These are phyloP conservation scores for Lavandula angustifolia DNA, from an alignment of 257 asterid genomes.

Conservation along the genomic window DNA sequence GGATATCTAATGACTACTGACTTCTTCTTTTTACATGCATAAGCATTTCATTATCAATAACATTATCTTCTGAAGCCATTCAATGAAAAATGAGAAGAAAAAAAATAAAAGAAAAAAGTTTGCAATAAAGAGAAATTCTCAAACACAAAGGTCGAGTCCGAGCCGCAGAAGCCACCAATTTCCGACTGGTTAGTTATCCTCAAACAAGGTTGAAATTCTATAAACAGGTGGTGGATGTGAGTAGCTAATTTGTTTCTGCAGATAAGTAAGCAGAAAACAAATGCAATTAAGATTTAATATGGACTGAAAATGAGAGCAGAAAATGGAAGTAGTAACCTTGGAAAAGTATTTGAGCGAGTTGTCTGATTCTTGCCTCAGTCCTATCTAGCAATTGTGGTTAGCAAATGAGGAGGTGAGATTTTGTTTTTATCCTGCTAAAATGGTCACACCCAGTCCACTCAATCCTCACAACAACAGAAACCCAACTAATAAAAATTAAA, in stretches of 20 bases:
- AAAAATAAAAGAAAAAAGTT: conserved; percentile 3
- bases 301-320: conserved; percentile 39
- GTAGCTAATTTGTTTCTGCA: conserved; percentile 26
- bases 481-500: neutral
- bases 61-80: conserved; percentile 47
- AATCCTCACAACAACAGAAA: conserved; percentile 11
- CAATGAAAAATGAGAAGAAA: conserved; percentile 25
- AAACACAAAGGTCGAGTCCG: conserved; percentile 29
- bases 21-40: conserved; percentile 4
- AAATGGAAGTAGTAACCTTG: conserved; percentile 33
- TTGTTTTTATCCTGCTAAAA: conserved; percentile 30
- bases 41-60: conserved; percentile 24
- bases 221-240: conserved; percentile 35
- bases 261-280: conserved; percentile 29
- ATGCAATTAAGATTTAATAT: conserved; percentile 6
- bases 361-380: conserved; percentile 25
- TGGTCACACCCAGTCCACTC: conserved; percentile 29
- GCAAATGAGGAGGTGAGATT: conserved; percentile 26
- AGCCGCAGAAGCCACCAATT: conserved; percentile 67
- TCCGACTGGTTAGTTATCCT: conserved; percentile 69
- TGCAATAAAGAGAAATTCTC: conserved; percentile 36
- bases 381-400: conserved; percentile 13
- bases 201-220: conserved; percentile 56
- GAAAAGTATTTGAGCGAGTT: conserved; percentile 11
- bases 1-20: conserved; percentile 15